Evolutionary conservation across 1,284 basidiomycete species (phyloP), one percentile per base, ranked within the genome.

Genomic region (Apiotrichum gamsii): DNA sequence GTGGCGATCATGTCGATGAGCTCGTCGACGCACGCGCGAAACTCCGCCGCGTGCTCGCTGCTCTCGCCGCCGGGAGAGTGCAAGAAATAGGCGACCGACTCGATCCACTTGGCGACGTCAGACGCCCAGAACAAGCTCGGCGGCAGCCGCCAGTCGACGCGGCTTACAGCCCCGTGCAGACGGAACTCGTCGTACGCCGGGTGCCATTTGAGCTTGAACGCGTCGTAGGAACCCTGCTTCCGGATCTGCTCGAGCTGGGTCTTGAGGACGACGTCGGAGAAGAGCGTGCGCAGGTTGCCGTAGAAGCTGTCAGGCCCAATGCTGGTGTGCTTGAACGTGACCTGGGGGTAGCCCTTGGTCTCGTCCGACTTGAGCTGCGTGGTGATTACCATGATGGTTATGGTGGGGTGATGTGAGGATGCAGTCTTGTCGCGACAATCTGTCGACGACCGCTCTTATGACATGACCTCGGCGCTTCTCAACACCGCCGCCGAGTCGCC

Each of bases 91-190:
- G 56, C 61, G 3, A 49, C 58, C 3, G 52, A 61, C 45, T 65
- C 63, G 42, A 65, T 58, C 62, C 62, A 65, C 37, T 65, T 65
- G 29, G 57, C 62, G 4, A 65, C 58, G 30, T 65, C 62, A 4
- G 56, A 59, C 35, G 61, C 62, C 62, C 62, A 65, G 46, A 65
- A 62, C 9, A 65, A 43, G 1, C 56, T 57, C 3, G 62, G 62
- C 2, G 62, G 62, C 24, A 61, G 56, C 3, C 58, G 55, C 4
- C 59, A 56, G 32, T 60, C 60, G 8, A 31, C 35, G 56, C 57
- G 51, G 0, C 53, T 46, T 29, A 49, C 45, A 0, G 47, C 62
- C 2, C 54, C 56, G 3, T 51, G 28, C 15, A 60, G 42, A 23
- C 56, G 41, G 6, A 58, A 41, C 6, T 61, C 52, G 34, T 61